Base-by-base conservation (phyloP, 305 asterid genomes). In the Fraxinus sp. region DNA sequence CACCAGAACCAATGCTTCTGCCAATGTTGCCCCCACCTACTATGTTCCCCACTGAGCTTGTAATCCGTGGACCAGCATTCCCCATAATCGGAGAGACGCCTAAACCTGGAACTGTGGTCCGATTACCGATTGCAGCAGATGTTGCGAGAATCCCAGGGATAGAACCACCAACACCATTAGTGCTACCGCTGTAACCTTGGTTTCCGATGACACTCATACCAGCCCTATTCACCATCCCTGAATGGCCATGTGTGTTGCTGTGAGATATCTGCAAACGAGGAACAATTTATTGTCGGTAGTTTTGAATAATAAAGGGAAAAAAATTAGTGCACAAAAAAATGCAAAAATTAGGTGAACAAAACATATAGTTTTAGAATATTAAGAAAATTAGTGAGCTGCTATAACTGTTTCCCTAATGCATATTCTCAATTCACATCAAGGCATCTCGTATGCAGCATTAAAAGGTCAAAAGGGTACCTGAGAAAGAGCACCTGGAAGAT, bases 61-160 rank as follows among this genome's bases (percentile, higher is more conserved):
- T 86, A 84, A 93, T 89, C 52, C 97, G 91, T 77, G 93, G 93
- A 78, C 96, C 98, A 32, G 91, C 85, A 88, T 93, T 97, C 78
- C 99, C 98, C 80, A 93, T 79, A 80, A 85, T 90, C 49, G 93
- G 95, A 80, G 98, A 91, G 77, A 93, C 93, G 24, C 98, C 97
- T 78, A 97, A 83, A 83, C 99, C 98, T 7, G 97, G 92, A 84
- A 92, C 94, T 82, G 91, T 81, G 72, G 85, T 87, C 82, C 99
- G 97, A 84, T 91, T 94, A 77, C 97, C 97, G 78, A 93, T 91
- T 81, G 95, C 90, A 57, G 96, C 94, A 83, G 99, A 94, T 74
- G 97, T 90, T 74, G 97, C 94, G 20, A 93, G 92, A 85, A 97
- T 90, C 79, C 98, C 98, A 79, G 99, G 99, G 82, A 94, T 92